These are phyloP conservation scores for Rhizodiscina lignyota DNA, from an alignment of 495 filamentous ascomycete genomes.

Conservation along the genomic window DNA sequence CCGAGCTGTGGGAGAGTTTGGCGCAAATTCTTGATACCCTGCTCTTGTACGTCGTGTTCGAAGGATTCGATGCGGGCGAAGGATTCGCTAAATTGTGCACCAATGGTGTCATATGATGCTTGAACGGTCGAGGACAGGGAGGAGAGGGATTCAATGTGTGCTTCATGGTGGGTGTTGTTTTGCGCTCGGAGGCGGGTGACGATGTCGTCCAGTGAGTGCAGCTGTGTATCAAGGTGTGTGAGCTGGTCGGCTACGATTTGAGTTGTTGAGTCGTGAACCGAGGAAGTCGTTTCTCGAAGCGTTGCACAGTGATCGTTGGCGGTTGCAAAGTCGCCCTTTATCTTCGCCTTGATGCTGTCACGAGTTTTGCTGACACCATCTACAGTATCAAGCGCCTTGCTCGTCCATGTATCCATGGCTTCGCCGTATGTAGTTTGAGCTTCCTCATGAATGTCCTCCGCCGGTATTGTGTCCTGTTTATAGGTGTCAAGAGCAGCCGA, in stretches of 20 bases:
- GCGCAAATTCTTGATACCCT: slow-evolving; percentile 28
- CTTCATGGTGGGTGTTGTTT: slow-evolving; percentile 58
- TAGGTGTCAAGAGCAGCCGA: slow-evolving; percentile 11
- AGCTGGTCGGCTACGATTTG: slow-evolving; percentile 83
- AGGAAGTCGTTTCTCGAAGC: slow-evolving; percentile 65
- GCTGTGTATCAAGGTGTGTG: slow-evolving; percentile 66
- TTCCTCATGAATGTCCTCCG: slow-evolving; percentile 30
- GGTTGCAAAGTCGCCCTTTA: slow-evolving; percentile 73
- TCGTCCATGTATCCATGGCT: slow-evolving; percentile 60
- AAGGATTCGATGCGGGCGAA: slow-evolving; percentile 34
- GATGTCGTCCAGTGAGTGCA: slow-evolving; percentile 79
- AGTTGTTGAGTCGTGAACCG: slow-evolving; percentile 83
- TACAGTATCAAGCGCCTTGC: slow-evolving; percentile 48
- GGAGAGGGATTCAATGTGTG: slow-evolving; percentile 42
- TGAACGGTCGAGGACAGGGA: slow-evolving; percentile 46
- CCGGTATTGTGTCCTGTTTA: neutral
- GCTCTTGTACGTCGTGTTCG: too few relatives aligned
- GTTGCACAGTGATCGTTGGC: slow-evolving; percentile 66
- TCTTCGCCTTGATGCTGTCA: slow-evolving; percentile 58
- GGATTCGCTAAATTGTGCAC: slow-evolving; percentile 43
- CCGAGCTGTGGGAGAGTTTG: slow-evolving; percentile 38
- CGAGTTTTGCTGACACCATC: slow-evolving; percentile 53
- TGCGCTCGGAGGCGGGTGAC: slow-evolving; percentile 68
- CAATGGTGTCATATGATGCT: slow-evolving; percentile 52
- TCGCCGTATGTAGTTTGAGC: slow-evolving; percentile 45